Evolutionary conservation across 305 asterid genomes (phyloP).

Genomic region (Fraxinus nigra): DNA sequence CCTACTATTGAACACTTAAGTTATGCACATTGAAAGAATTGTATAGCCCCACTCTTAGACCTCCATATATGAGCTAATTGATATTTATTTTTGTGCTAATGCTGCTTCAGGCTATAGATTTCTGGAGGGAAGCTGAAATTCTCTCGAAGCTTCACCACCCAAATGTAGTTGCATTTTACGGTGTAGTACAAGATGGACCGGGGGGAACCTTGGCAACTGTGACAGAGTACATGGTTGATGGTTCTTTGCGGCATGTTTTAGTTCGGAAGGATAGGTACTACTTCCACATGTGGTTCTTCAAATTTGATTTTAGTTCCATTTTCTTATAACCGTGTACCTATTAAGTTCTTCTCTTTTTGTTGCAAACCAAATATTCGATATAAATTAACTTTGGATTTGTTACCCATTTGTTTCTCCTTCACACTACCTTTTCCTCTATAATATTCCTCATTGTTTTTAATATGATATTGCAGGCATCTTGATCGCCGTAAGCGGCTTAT

Average conservation of each 20-base stretch:
- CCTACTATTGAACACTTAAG: background rate
- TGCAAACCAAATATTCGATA: background rate
- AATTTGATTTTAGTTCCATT: background rate
- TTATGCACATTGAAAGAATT: slow-evolving; percentile 16
- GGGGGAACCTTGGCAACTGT: slow-evolving; percentile 85
- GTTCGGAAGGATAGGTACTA: slow-evolving; percentile 73
- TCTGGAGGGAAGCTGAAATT: slow-evolving; percentile 85
- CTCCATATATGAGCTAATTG: background rate
- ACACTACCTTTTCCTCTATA: background rate
- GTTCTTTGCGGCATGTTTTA: slow-evolving; percentile 76
- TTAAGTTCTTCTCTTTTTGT: background rate
- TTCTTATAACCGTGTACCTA: background rate
- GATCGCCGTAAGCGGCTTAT: slow-evolving; percentile 71
- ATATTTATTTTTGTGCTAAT: slow-evolving; percentile 11
- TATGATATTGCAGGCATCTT: slow-evolving; percentile 52
- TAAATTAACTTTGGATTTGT: background rate
- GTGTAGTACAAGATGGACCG: slow-evolving; percentile 85
- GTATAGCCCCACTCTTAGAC: background rate
- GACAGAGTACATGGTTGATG: slow-evolving; percentile 81
- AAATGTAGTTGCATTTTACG: slow-evolving; percentile 78
- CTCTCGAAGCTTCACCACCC: slow-evolving; percentile 91
- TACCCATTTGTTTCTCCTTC: background rate
- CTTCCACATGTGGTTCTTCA: background rate
- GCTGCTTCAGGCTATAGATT: slow-evolving; percentile 55
- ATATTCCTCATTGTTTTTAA: slow-evolving; percentile 12